A percentile compares a stretch with the other conserved stretches of the same genome.
Evolutionary conservation across 148 eudicot species (phyloP).

Genomic region (Tetragonia tetragonoides): DNA sequence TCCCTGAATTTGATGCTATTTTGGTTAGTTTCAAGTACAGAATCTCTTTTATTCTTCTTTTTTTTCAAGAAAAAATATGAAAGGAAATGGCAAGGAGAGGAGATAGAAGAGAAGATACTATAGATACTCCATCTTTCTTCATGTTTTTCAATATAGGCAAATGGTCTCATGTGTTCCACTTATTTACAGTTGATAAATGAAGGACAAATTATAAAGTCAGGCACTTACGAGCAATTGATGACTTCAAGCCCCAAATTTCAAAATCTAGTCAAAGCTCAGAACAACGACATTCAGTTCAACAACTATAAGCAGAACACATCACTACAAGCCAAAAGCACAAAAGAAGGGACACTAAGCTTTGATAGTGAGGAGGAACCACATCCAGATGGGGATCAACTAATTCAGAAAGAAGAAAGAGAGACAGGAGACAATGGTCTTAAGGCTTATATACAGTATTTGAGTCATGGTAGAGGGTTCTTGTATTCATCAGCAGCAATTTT

Average conservation of each 20-base stretch:
- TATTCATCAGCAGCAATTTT: conserved; percentile 35
- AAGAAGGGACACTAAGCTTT: conserved; percentile 19
- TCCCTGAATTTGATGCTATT: conserved; percentile 50
- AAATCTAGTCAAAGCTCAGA: conserved; percentile 43
- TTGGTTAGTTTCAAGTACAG: conserved; percentile 36
- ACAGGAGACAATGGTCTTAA: conserved; percentile 49
- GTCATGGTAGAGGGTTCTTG: conserved; percentile 44
- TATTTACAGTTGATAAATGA: conserved; percentile 40
- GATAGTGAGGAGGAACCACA: conserved; percentile 15
- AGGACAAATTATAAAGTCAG: conserved; percentile 45
- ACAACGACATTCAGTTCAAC: conserved; percentile 15
- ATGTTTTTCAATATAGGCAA: background rate
- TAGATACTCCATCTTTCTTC: background rate
- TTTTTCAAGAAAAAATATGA: background rate
- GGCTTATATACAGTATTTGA: conserved; percentile 57
- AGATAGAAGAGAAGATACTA: no score
- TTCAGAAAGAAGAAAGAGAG: conserved; percentile 58
- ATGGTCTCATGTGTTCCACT: background rate
- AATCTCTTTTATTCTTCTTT: background rate
- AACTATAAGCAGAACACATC: background rate
- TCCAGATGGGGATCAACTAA: conserved; percentile 41
- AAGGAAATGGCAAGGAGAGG: no score
- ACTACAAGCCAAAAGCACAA: background rate
- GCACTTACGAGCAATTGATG: conserved; percentile 37
- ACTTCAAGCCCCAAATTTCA: conserved; percentile 34